Base-by-base conservation (phyloP, 495 filamentous ascomycete genomes). In the Chaetomium tenue region DNA sequence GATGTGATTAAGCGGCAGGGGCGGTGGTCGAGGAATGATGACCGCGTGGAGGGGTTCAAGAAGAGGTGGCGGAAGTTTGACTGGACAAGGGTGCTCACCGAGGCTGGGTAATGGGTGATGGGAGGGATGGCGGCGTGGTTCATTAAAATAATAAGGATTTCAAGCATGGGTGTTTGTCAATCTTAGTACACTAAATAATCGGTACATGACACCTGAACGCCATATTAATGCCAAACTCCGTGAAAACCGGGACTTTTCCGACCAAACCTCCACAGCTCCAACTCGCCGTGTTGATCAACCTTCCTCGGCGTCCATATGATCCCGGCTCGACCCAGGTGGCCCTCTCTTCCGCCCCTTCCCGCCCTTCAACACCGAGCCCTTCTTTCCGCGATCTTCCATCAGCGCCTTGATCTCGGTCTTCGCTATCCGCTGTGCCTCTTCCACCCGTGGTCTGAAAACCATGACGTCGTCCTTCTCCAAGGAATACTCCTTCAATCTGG, bases 51-150 rank as follows among this genome's bases (percentile, higher is more conserved):
- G 20, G 86, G 80, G 16, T 98, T 95, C 68, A 88, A 83, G 78
- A 91, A 88, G 77, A 79, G 86, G 54, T 98, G 94, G 94, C 85
- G 85, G 70, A 91, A 92, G 77, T 98, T 91, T 75, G 94, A 98
- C 79, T 98, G 95, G 95, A 98, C 94, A 22, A 87, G 88, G 71
- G 87, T 92, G 28, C 76, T 98, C 42, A 70, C 80, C 22, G 82
- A 80, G 59, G 76, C 51, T 22, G 33, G 40, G 57, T 63, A 42
- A 30, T 30, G 7, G 16, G 26, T 57, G 33, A 40, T n/a, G 7
- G 37, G 23, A 37, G 33, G 33, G 33, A 3, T 5, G 33, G 5
- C 8, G 1, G 33, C 18, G 2, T 22, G 13, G 33, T 22, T 28
- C 7, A 52, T 28, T 5, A 40, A 12, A 16, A 13, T 8, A 2